Evolutionary conservation across 768 basidiomycete genomes (phyloP), one percentile per base, ranked within the genome.

Genomic region (Tulasnella sp.): DNA sequence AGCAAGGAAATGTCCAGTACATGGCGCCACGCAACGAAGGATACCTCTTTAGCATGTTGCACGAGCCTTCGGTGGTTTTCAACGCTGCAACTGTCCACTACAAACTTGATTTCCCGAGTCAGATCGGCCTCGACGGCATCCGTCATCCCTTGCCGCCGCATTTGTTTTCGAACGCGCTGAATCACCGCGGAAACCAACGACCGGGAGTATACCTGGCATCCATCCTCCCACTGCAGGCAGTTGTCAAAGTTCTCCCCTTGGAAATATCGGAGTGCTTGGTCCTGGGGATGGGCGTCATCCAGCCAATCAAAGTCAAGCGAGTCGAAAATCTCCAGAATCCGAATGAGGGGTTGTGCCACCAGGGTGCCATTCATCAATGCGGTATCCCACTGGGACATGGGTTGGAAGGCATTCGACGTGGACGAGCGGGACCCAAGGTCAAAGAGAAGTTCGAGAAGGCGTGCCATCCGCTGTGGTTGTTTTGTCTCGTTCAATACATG

Each of bases 51-150:
- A 11, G 90, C 84, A 65, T 83, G 76, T 2, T 77, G 73, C 6
- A 97, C 79, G 65, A 87, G 81, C 11, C 91, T 80, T 17, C 86
- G 81, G 66, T 91, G 84, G 63, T 97, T 97, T 68, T 92, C 91
- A 53, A 84, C 75, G 0, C 81, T 85, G 58, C 90, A 86, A 54
- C 86, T 87, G 66, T 86, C 82, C 60, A 96, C 64, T 42, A 97
- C 77, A 62, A 89, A 91, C 0, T 70, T 71, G 7, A 78, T 80
- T 69, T 97, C n/a, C n/a, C n/a, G n/a, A n/a, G n/a, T n/a, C n/a
- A n/a, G n/a, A n/a, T n/a, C 94, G 2, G 70, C 69, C 41, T 74
- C 27, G 91, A 73, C 54, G 27, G 46, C 15, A 11, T 82, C 80
- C 19, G 74, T 57, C 46, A 35, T 57, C 4, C 17, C 34, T 48